Evolutionary conservation across 1,139 yeast species (phyloP).

Genomic region (Neolecta irregularis): DNA sequence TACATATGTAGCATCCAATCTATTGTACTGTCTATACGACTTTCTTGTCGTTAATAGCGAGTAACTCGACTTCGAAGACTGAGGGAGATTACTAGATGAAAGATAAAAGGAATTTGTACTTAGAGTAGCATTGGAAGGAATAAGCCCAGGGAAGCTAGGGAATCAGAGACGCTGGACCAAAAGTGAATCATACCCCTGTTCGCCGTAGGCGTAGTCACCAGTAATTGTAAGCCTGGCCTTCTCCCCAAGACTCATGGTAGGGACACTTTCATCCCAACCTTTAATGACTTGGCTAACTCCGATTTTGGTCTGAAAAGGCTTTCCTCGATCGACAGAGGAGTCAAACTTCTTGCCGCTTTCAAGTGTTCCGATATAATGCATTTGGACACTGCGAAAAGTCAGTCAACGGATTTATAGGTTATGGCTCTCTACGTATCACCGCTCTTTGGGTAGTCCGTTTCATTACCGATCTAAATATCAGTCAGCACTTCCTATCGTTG

Average conservation of each 20-base stretch:
- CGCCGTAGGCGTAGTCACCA: conserved; percentile 77
- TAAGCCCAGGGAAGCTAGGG: conserved; percentile 78
- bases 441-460: conserved; percentile 9
- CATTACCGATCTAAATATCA: conserved; percentile 9
- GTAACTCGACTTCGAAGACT: conserved; percentile 13
- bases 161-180: conserved; percentile 24
- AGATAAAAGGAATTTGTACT: background rate
- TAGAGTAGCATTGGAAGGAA: conserved; percentile 91
- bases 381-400: conserved; percentile 21
- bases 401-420: background rate
- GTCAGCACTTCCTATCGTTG: background rate
- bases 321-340: conserved; percentile 80
- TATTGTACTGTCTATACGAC: too few species aligned
- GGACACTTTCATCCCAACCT: conserved; percentile 45
- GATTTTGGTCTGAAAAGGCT: conserved; percentile 76
- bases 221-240: conserved; percentile 85
- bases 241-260: conserved; percentile 81
- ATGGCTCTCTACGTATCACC: conserved; percentile 7
- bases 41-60: conserved; percentile 13
- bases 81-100: background rate
- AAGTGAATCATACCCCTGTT: background rate
- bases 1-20: too few species aligned
- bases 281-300: conserved; percentile 34
- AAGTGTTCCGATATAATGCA: conserved; percentile 90
- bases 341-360: conserved; percentile 92